Evolutionary conservation across 2,329 filamentous ascomycete genomes (phyloP), one percentile per base, ranked within the genome.

Genomic region (Sclerotinia trifoliorum): DNA sequence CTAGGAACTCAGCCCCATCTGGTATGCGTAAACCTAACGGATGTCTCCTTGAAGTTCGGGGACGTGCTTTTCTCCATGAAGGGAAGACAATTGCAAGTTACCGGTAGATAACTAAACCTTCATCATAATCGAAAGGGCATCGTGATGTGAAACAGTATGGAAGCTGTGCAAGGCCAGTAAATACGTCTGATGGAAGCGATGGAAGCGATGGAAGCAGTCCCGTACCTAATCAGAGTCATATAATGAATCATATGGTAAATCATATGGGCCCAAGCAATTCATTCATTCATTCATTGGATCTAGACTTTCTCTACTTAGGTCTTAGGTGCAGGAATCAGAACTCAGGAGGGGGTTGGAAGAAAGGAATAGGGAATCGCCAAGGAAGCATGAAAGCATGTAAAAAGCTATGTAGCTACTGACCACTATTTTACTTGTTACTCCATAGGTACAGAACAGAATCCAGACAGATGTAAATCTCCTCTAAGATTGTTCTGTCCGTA

Each of bases 1-100:
- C 63, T 48, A 48, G 63, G 60, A 63, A 57, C 65, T 67, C 65
- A 63, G 65, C 65, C 65, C 65, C 65, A 67, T 67, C 35, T 26
- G 24, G 21, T 63, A 21, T 67, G 57, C 65, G 57, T 63, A 67
- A 32, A 67, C 48, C 54, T 42, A 21, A 61, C 56, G 56, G 65
- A 63, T 54, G 54, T 52, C 65, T 67, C 65, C 65, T 66, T 66
- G 65, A 66, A 24, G 44, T 24, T 54, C 35, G 44, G 65, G 55
- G 55, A 49, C 48, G 35, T 52, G 61, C 48, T 39, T 29, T 26
- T 64, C 24, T 54, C 48, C 15, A 54, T 39, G 24, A 42, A 64
- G 42, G 46, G 29, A 54, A 52, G 61, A 52, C n/a, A 63, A 52
- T 17, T 35, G 21, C 46, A 48, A n/a, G 46, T 48, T n/a, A n/a